A percentile compares a stretch with the other conserved stretches of the same genome.
phyloP scores from a whole-genome alignment of 345 rosid species.

The Pseudoturritis turrita region DNA sequence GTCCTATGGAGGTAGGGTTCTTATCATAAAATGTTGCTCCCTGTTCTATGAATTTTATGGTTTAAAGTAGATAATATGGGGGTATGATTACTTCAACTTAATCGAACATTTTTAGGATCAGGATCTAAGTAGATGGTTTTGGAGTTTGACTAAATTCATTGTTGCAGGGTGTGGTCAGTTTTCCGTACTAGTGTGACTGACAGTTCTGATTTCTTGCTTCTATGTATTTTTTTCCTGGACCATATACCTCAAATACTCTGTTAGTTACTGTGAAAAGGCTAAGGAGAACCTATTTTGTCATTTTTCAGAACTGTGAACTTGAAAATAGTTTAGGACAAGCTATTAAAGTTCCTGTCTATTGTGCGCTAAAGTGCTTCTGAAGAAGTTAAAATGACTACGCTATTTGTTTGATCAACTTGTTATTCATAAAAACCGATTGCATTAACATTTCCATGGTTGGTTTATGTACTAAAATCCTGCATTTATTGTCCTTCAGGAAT shows the following conservation, averaged over 20 bases:
- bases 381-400: not conserved
- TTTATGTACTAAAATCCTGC: not conserved
- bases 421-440: not conserved
- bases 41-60: not conserved
- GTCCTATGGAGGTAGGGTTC: slow-evolving; percentile 52
- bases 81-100: not conserved
- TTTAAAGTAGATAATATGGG: not conserved
- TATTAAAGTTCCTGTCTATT: not conserved
- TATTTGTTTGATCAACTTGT: not conserved
- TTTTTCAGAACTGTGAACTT: not conserved
- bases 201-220: not conserved
- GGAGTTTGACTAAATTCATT: not conserved
- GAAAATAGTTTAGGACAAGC: not conserved
- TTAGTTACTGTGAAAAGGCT: not conserved
- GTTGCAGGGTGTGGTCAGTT: not conserved
- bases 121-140: not conserved
- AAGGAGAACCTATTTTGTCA: not conserved
- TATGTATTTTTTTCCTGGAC: not conserved
- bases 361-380: not conserved
- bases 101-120: not conserved
- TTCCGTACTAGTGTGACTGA: not conserved
- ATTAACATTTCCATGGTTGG: not conserved
- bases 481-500: slow-evolving; percentile 18
- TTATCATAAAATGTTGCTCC: not conserved
- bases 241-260: not conserved